A percentile compares a stretch with the other conserved stretches of the same genome.
Evolutionary conservation across 2,329 filamentous ascomycete species (phyloP).

Genomic region (Aquanectria penicillioides): DNA sequence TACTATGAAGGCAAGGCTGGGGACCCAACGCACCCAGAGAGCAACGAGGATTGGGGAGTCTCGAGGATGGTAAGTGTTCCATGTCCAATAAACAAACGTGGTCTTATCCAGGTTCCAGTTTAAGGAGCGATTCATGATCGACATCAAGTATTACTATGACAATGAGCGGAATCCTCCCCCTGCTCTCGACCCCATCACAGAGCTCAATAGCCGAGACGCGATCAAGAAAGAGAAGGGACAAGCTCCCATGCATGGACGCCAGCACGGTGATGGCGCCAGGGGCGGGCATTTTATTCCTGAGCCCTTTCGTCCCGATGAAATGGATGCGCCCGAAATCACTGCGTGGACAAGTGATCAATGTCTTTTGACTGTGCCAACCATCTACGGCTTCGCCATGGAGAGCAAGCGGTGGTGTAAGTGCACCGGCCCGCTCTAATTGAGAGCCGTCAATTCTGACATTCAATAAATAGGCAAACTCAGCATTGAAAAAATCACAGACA

Average conservation of each 20-base stretch:
- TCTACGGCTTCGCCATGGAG: conserved; percentile 10
- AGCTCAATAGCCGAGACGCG: background rate
- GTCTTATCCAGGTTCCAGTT: background rate
- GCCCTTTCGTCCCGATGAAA: too few relatives aligned
- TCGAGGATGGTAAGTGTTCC: background rate
- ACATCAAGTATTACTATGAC: background rate
- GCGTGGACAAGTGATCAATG: conserved; percentile 20
- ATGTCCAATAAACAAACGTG: too few relatives aligned
- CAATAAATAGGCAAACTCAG: background rate
- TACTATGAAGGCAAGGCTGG: background rate
- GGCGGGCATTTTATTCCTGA: too few relatives aligned
- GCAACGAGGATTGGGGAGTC: background rate
- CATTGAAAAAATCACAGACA: background rate
- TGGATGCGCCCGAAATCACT: background rate
- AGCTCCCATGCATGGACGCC: too few relatives aligned
- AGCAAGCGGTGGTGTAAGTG: conserved; percentile 28
- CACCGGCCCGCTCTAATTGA: background rate
- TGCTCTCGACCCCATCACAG: background rate
- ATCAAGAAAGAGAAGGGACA: too few relatives aligned
- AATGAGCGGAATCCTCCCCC: background rate
- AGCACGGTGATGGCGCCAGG: too few relatives aligned
- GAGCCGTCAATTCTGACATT: background rate
- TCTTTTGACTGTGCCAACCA: conserved; percentile 6
- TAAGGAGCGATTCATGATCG: background rate
- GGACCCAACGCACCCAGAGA: too few relatives aligned